Evolutionary conservation across 2,329 filamentous ascomycete species (phyloP), one percentile per base, ranked within the genome.

Genomic region (Ophiobolus disseminans): DNA sequence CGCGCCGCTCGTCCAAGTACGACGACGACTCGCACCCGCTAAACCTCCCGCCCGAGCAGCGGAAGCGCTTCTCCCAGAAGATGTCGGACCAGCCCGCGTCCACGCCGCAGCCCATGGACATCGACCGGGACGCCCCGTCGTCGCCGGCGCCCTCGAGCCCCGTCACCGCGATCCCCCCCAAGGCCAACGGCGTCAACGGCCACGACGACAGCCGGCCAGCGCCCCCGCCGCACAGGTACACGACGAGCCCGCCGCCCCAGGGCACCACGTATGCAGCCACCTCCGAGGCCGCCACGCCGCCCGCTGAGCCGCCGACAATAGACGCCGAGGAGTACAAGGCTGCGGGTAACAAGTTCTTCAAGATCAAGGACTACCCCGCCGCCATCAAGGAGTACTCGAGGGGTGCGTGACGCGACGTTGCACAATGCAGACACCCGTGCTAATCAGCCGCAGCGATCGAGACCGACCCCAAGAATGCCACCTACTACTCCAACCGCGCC

Each of bases 291-390:
- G 64, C 69, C 17, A 72, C 76, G 3, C 72, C 73, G 46, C 70
- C 76, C 10, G 68, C 67, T 13, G 69, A 73, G 48, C 68, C 72
- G 37, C 72, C 73, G n/a, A 75, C 77, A 32, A 89, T 93, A 44
- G 90, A 97, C 69, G 91, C 93, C 20, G 94, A 99, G 76, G 82
- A 86, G 10, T 96, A 88, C 83, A 99, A 99, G 80, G 85, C 89
- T 63, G 85, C 90, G 2, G 94, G 94, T 50, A 99, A 99, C 78
- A 94, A 94, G 68, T 93, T 90, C 69, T 99, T 97, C 83, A 97
- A 97, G 79, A 90, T 92, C 57, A 90, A 88, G 71, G 90, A 97
- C 68, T 99, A 93, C 73, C 78, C 81, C 52, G 88, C 89, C 69
- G 93, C 94, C 19, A 92, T 97, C 71, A 84, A 89, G 61, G 91